Conservation (phyloP, 257 asterid genomes). For the Mitragyna speciosa region DNA sequence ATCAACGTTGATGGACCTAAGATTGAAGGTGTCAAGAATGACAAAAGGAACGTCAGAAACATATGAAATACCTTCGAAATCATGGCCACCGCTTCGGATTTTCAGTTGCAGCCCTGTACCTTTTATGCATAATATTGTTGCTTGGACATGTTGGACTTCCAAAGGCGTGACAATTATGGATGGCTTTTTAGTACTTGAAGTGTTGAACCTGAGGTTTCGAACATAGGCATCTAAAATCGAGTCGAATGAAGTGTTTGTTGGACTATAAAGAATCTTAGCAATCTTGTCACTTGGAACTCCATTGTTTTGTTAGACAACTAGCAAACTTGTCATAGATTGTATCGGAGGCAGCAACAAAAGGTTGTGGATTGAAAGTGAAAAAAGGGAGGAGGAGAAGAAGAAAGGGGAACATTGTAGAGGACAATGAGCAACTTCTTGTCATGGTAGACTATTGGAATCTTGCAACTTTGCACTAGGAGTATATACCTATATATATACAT, state of each 20-base stretch:
- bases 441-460: background rate
- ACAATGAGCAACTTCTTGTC: background rate
- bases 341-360: slow-evolving; percentile 13
- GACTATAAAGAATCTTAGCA: slow-evolving; percentile 25
- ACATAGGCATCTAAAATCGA: slow-evolving; percentile 26
- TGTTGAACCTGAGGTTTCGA: slow-evolving; percentile 35
- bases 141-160: slow-evolving; percentile 18
- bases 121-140: slow-evolving; percentile 32
- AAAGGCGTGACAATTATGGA: slow-evolving; percentile 36
- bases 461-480: background rate
- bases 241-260: slow-evolving; percentile 22
- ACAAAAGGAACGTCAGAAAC: slow-evolving; percentile 26
- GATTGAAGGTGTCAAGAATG: slow-evolving; percentile 44
- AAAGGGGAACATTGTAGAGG: slow-evolving; percentile 2
- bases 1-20: slow-evolving; percentile 27
- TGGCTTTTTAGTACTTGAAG: slow-evolving; percentile 35
- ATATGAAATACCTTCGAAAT: slow-evolving; percentile 44
- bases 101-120: slow-evolving; percentile 28
- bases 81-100: slow-evolving; percentile 60
- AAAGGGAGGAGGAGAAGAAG: slow-evolving; percentile 15
- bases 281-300: slow-evolving; percentile 16
- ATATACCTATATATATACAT: too few relatives aligned
- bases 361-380: background rate
- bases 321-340: slow-evolving; percentile 24
- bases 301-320: slow-evolving; percentile 23